A percentile compares a stretch with the other conserved stretches of the same genome.
Conservation (phyloP, 2,329 filamentous ascomycete genomes). For the Akanthomyces muscarius region DNA sequence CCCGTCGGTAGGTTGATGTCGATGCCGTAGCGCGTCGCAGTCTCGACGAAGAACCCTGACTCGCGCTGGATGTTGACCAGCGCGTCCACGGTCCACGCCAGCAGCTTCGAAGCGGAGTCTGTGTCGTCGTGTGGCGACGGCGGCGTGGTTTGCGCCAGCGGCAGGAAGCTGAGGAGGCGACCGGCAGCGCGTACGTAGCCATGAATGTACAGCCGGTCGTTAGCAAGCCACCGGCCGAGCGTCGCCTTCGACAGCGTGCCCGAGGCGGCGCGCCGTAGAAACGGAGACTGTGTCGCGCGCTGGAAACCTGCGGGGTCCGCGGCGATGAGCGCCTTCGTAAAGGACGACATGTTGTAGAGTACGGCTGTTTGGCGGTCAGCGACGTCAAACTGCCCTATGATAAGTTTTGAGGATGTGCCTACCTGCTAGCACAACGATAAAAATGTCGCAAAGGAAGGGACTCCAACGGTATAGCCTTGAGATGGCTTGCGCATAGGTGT, state of each 20-base stretch:
- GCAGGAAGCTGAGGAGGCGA: slow-evolving; percentile 57
- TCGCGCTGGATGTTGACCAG: slow-evolving; percentile 64
- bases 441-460: not conserved
- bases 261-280: slow-evolving; percentile 61
- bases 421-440: too few relatives aligned
- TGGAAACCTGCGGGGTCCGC: slow-evolving; percentile 36
- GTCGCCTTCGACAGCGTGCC: slow-evolving; percentile 54
- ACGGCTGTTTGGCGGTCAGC: not conserved
- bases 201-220: slow-evolving; percentile 68
- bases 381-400: too few relatives aligned
- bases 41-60: slow-evolving; percentile 63
- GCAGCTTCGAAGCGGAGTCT: slow-evolving; percentile 49
- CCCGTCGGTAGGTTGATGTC: slow-evolving; percentile 37
- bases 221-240: slow-evolving; percentile 64
- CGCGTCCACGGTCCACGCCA: slow-evolving; percentile 60
- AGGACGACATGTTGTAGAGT: slow-evolving; percentile 26
- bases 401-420: too few relatives aligned
- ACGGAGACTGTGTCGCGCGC: slow-evolving; percentile 61
- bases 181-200: slow-evolving; percentile 66
- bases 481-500: not conserved
- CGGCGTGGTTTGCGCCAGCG: slow-evolving; percentile 40
- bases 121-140: not conserved
- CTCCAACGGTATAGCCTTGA: too few relatives aligned
- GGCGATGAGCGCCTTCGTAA: slow-evolving; percentile 50
- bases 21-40: slow-evolving; percentile 57